phyloP scores from a whole-genome alignment of 352 stramenopile species.

The Pythium guiyangense region DNA sequence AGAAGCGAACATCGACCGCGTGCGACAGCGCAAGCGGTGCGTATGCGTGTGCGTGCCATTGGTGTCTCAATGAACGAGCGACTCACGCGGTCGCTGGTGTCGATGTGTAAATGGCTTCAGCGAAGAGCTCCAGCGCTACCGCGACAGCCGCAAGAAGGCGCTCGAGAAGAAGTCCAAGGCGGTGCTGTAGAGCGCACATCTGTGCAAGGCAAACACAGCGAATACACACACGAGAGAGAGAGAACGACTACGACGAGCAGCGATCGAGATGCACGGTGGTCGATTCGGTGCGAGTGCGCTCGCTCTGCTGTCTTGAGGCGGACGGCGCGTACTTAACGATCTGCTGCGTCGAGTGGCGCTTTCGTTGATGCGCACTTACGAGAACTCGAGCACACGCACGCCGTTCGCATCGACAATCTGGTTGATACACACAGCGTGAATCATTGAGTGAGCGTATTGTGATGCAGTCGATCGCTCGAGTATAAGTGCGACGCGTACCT shows the following conservation, averaged over 20 bases:
- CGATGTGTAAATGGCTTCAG: slow-evolving; percentile 13
- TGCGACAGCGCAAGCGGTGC: slow-evolving; percentile 62
- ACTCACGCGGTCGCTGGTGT: neutral
- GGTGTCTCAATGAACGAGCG: neutral
- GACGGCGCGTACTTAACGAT: too few species aligned
- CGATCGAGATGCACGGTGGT: neutral
- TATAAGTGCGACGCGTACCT: slow-evolving; percentile 16
- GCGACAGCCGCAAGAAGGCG: too few species aligned
- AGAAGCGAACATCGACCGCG: slow-evolving; percentile 63
- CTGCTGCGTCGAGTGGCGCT: neutral
- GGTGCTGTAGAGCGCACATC: neutral
- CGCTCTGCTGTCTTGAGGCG: neutral
- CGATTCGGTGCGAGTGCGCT: neutral
- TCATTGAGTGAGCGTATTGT: neutral
- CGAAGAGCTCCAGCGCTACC: too few species aligned
- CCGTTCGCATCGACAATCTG: slow-evolving; percentile 20
- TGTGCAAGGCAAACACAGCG: neutral
- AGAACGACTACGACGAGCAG: neutral
- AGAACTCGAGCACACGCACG: slow-evolving; percentile 17
- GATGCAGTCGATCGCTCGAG: neutral
- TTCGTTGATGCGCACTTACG: slow-evolving; percentile 2
- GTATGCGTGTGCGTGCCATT: neutral
- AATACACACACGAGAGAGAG: neutral
- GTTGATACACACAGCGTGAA: neutral
- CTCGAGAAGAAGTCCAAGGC: slow-evolving; percentile 38